Base-by-base conservation (phyloP, 352 stramenopile species). In the Phytopythium ostracodes region DNA sequence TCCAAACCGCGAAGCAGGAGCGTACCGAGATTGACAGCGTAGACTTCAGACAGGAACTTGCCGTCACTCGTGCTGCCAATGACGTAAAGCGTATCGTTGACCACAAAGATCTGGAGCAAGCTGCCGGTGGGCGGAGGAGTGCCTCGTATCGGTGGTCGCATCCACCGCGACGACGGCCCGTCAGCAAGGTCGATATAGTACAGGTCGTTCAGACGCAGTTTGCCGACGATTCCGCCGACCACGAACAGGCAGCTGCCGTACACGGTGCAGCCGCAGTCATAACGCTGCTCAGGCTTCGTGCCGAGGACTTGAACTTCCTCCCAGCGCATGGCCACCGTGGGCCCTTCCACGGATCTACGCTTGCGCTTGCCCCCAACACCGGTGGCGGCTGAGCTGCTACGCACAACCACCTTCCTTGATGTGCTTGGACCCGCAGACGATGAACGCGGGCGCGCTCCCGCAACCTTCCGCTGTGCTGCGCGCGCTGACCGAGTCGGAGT, bases 181-280 rank as follows among this genome's bases (percentile, higher is more conserved):
- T 59, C 46, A 42, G 64, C 59, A 18, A 80, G 60, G 60, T 87
- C 76, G 42, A 85, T 62, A 24, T 73, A 42, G 31, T 85, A 70
- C 56, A 87, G 35, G 49, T 87, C 78, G 56, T 87, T 87, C 42
- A 79, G 44, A 5, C 78, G 76, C 15, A 79, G 60, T 50, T 85
- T 84, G 64, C 69, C 78, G 18, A 85, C 78, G 40, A 87, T 84
- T 12, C 78, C 78, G 42, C 78, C 78, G 29, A 87, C 78, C n/a
- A 87, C 76, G 61, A 87, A 74, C 51, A 87, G 66, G 27, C 60
- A 60, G 33, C 58, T 71, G 18, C 57, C 67, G 58, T 76, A 76
- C 22, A 82, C 68, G 7, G 78, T 61, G 29, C 83, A 65, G n/a
- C 78, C 78, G 40, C 67, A 85, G 62, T 87, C 78, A 49, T 87